Conservation (phyloP, 371 early-diverging fungal genomes). For the Umbelopsis sp. region DNA sequence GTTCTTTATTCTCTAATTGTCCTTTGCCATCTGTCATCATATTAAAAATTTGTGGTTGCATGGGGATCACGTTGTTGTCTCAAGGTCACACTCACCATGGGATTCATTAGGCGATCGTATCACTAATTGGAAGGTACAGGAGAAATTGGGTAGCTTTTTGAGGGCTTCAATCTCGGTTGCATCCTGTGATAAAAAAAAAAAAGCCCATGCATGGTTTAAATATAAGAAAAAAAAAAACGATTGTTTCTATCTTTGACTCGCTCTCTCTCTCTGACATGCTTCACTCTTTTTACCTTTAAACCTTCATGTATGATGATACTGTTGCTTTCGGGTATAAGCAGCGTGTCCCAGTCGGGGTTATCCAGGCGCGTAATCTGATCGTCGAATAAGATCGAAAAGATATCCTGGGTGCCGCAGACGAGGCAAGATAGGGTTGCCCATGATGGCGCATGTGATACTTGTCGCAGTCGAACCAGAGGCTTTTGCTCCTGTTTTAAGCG, state of each 20-base stretch:
- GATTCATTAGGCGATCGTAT: neutral
- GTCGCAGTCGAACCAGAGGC: slow-evolving; percentile 22
- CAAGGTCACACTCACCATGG: neutral
- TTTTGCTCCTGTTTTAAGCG: slow-evolving; percentile 23
- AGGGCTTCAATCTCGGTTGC: neutral
- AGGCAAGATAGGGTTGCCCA: slow-evolving; percentile 42
- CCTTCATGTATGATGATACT: slow-evolving; percentile 2
- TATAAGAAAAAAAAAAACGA: too few relatives aligned
- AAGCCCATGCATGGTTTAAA: too few relatives aligned
- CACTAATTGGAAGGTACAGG: slow-evolving; percentile 1
- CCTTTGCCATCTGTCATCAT: too few relatives aligned
- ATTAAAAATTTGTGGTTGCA: neutral
- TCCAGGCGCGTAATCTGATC: neutral
- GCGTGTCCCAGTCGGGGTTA: neutral
- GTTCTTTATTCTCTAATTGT: neutral
- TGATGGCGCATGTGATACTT: slow-evolving; percentile 13
- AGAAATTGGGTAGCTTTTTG: neutral
- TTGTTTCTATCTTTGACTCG: too few relatives aligned
- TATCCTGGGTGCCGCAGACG: slow-evolving; percentile 35
- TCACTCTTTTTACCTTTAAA: neutral
- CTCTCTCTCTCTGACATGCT: too few relatives aligned
- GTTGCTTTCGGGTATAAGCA: slow-evolving; percentile 7
- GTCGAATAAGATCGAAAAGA: slow-evolving; percentile 35
- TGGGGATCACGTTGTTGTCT: neutral
- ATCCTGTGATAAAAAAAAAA: neutral